phyloP scores from a whole-genome alignment of 2,329 filamentous ascomycete species.

The Cercospora beticola region DNA sequence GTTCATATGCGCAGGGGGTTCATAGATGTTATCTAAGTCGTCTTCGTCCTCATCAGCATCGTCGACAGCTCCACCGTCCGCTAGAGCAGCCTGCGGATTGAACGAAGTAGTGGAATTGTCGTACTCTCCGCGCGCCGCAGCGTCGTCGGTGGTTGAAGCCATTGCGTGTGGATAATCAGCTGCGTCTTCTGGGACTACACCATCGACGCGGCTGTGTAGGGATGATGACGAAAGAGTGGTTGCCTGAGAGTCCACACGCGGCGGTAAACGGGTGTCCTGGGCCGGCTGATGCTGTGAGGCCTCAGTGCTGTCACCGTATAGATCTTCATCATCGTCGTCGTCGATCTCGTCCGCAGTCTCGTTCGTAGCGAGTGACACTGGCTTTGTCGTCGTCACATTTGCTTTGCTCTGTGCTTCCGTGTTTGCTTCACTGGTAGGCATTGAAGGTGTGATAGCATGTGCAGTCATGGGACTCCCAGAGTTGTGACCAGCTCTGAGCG shows the following conservation, averaged over 20 bases:
- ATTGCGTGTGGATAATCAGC: not conserved
- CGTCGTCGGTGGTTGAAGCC: not conserved
- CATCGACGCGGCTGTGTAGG: not conserved
- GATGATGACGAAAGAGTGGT: not conserved
- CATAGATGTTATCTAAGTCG: conserved; percentile 17
- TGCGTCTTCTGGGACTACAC: conserved; percentile 6
- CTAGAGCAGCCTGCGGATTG: not conserved
- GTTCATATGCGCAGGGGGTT: not conserved
- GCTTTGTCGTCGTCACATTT: not conserved
- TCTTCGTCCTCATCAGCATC: conserved; percentile 12
- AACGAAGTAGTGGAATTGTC: not conserved
- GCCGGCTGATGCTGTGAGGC: not conserved
- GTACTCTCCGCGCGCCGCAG: not conserved
- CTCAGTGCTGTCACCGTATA: conserved; percentile 13
- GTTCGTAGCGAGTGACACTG: not conserved
- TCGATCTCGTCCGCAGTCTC: conserved; percentile 14
- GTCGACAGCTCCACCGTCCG: not conserved
- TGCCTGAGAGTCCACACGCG: conserved; percentile 4
- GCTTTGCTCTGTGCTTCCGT: not conserved
- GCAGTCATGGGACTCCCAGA: conserved; percentile 1
- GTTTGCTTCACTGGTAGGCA: not conserved
- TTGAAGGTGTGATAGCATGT: not conserved
- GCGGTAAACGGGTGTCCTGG: not conserved
- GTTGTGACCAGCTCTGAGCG: conserved; percentile 7
- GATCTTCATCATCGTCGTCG: conserved; percentile 19